phyloP scores from a whole-genome alignment of 495 filamentous ascomycete species.

The Tetracladium marchalianum region DNA sequence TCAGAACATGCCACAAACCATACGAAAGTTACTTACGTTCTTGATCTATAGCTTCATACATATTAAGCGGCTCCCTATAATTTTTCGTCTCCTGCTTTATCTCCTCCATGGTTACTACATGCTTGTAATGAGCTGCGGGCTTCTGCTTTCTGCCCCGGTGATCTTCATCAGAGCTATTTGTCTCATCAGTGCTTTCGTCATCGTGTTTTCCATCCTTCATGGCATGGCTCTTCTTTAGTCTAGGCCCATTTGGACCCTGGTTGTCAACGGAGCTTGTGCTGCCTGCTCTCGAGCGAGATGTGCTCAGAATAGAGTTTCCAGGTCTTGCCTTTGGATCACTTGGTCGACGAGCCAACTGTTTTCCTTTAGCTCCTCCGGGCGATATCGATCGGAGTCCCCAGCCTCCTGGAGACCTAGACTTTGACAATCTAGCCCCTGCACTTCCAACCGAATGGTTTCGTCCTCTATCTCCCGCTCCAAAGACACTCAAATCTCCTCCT shows the following conservation, averaged over 20 bases:
- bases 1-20: no score
- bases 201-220: constrained; percentile 49
- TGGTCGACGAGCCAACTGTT: constrained; percentile 13
- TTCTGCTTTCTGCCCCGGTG: constrained; percentile 37
- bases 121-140: neutral
- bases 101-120: constrained; percentile 22
- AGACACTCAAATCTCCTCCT: constrained; percentile 32
- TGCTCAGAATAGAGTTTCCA: constrained; percentile 21
- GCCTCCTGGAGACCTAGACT: constrained; percentile 51
- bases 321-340: constrained; percentile 16
- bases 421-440: constrained; percentile 24
- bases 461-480: constrained; percentile 29
- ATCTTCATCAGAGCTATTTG: constrained; percentile 38
- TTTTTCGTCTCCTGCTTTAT: constrained; percentile 19
- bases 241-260: constrained; percentile 27
- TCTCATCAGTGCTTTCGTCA: constrained; percentile 45
- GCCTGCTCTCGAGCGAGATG: constrained; percentile 23
- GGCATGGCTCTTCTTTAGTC: constrained; percentile 65
- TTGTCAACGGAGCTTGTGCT: constrained; percentile 19
- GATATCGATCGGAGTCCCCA: constrained; percentile 50
- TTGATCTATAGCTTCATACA: constrained; percentile 50
- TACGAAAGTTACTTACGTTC: constrained; percentile 49
- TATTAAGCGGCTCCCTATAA: no score
- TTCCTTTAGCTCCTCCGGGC: constrained; percentile 13
- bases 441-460: constrained; percentile 37